A percentile compares a stretch with the other conserved stretches of the same genome.
Evolutionary conservation across 768 basidiomycete species (phyloP).

Genomic region (Paxillus ammoniavirescens): DNA sequence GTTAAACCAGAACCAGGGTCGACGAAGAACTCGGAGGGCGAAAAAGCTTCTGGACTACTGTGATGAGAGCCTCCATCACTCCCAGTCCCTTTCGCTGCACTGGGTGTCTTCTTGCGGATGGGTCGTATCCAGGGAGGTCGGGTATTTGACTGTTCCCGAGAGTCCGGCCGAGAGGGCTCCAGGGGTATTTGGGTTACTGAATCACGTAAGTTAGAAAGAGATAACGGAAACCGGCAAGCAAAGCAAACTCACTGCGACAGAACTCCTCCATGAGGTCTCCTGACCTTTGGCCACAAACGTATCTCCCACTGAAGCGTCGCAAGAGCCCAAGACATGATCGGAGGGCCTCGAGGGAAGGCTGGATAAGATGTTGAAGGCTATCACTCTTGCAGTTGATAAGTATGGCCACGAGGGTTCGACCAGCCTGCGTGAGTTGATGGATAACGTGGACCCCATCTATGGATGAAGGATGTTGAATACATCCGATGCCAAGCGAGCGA

Average conservation of each 20-base stretch:
- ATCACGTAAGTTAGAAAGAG: conserved; percentile 11
- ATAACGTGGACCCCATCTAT: conserved; percentile 93
- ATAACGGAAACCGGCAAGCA: not conserved
- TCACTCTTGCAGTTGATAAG: conserved; percentile 87
- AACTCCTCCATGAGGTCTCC: conserved; percentile 96
- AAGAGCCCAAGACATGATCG: conserved; percentile 87
- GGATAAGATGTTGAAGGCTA: conserved; percentile 68
- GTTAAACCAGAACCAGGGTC: conserved; percentile 35
- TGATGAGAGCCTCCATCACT: conserved; percentile 46
- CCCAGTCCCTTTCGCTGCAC: conserved; percentile 42
- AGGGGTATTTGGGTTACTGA: conserved; percentile 84
- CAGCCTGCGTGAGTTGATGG: conserved; percentile 92
- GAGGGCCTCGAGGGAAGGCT: conserved; percentile 80
- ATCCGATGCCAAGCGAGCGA: conserved; percentile 2
- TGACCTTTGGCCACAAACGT: conserved; percentile 87
- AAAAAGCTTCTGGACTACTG: conserved; percentile 63
- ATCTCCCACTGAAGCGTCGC: conserved; percentile 85
- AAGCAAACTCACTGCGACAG: conserved; percentile 65
- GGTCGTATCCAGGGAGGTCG: conserved; percentile 90
- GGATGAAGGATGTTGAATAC: conserved; percentile 11
- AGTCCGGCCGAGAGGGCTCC: conserved; percentile 60
- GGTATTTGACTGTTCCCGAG: conserved; percentile 41
- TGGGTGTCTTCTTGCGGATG: conserved; percentile 71
- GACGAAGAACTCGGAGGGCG: conserved; percentile 62
- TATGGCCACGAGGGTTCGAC: conserved; percentile 85